Evolutionary conservation across 2,329 filamentous ascomycete species (phyloP).

Genomic region (Cladophialophora chaetospira): DNA sequence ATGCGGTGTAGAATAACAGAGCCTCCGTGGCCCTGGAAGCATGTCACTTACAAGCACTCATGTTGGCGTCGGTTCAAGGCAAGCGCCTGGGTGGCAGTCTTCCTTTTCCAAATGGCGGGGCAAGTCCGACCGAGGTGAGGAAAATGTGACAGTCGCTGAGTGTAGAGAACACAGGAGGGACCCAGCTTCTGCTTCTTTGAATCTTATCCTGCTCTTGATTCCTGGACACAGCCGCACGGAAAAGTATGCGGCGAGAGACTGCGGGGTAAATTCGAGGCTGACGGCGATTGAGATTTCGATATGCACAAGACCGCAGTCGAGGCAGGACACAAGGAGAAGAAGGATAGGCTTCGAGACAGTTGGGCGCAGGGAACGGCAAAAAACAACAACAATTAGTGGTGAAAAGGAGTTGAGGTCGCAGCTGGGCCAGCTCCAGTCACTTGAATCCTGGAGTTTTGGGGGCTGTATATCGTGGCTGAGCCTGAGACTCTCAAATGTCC

Average conservation of each 20-base stretch:
- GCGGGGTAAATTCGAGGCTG: conserved; percentile 19
- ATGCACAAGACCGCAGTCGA: background rate
- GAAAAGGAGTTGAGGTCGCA: conserved; percentile 3
- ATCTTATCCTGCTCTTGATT: background rate
- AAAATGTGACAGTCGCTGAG: background rate
- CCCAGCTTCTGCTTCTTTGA: background rate
- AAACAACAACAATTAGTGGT: background rate
- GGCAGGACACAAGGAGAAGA: background rate
- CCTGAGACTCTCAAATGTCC: conserved; percentile 1
- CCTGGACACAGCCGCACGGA: conserved; percentile 9
- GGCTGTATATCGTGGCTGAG: conserved; percentile 19
- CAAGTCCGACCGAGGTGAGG: background rate
- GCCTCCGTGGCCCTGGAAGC: background rate
- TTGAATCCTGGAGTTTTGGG: background rate
- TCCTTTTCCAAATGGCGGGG: background rate
- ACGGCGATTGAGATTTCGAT: conserved; percentile 2
- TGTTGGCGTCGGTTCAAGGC: conserved; percentile 21
- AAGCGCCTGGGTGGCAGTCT: conserved; percentile 12
- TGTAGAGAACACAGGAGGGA: background rate
- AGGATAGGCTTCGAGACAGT: background rate
- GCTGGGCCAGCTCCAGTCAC: conserved; percentile 4
- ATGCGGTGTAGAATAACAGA: background rate
- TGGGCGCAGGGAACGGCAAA: background rate
- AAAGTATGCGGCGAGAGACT: conserved; percentile 8
- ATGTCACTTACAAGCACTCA: conserved; percentile 29